Conservation (phyloP, 805 yeast genomes). For the Phaffomyces opuntiae region DNA sequence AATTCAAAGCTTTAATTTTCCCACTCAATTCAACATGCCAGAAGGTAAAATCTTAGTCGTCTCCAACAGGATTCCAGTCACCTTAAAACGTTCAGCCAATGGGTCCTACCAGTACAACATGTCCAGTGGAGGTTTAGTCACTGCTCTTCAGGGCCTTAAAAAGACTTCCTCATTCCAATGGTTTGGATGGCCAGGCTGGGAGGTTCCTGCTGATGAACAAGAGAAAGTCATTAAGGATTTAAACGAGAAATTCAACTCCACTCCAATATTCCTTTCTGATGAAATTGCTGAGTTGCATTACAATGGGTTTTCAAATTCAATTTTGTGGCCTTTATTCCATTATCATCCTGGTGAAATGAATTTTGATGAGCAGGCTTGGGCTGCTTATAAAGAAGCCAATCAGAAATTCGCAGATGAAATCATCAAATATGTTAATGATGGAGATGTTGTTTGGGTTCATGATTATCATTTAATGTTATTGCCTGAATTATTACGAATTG, state of each 20-base stretch:
- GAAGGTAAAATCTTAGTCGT: constrained; percentile 72
- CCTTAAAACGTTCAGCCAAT: constrained; percentile 57
- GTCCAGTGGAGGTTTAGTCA: constrained; percentile 97
- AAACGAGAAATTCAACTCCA: constrained; percentile 72
- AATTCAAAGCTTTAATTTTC: no score
- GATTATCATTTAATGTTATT: constrained; percentile 95
- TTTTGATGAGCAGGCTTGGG: constrained; percentile 97
- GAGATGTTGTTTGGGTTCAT: constrained; percentile 95
- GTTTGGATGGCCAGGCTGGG: constrained; percentile 98
- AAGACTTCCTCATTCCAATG: constrained; percentile 82
- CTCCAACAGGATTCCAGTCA: constrained; percentile 92
- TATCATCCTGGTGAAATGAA: constrained; percentile 99
- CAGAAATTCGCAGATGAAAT: constrained; percentile 70
- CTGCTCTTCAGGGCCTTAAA: constrained; percentile 89
- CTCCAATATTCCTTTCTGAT: constrained; percentile 83
- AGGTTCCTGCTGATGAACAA: constrained; percentile 73
- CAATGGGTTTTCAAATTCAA: constrained; percentile 92
- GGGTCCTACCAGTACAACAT: constrained; percentile 75
- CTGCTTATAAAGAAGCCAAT: constrained; percentile 93
- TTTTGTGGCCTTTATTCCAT: constrained; percentile 96
- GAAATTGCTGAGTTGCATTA: constrained; percentile 92
- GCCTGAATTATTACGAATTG: constrained; percentile 77
- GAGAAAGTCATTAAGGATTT: constrained; percentile 63
- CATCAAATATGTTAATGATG: constrained; percentile 61
- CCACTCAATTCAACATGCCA: constrained; percentile 4